A percentile compares a stretch with the other conserved stretches of the same genome.
phyloP scores from a whole-genome alignment of 2,329 filamentous ascomycete genomes.

The Cryoendolithus antarcticus region DNA sequence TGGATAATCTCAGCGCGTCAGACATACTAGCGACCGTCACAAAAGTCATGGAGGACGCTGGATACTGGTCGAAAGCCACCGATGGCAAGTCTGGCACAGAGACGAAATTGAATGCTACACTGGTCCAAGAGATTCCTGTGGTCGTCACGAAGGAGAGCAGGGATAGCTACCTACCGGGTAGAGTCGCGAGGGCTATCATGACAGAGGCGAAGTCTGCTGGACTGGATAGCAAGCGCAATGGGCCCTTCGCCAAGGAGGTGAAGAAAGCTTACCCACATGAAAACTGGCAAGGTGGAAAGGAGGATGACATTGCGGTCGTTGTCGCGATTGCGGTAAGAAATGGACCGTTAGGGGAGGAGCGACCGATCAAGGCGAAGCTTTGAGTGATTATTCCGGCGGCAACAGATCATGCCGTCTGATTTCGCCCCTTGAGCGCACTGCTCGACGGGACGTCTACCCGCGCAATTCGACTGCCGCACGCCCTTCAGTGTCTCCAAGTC shows the following conservation, averaged over 20 bases:
- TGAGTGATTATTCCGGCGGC: constrained; percentile 3
- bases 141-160: constrained; percentile 18
- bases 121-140: constrained; percentile 13
- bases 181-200: constrained; percentile 68
- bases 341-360: constrained; percentile 6
- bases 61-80: constrained; percentile 21
- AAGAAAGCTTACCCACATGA: constrained; percentile 78
- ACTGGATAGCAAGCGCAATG: constrained; percentile 67
- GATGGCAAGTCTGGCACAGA: constrained; percentile 15
- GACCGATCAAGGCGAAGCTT: constrained; percentile 23
- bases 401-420: no score
- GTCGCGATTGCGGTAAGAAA: constrained; percentile 66
- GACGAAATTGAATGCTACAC: constrained; percentile 18
- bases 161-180: constrained; percentile 55
- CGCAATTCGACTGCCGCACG: no score
- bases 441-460: no score
- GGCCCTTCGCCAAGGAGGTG: constrained; percentile 90
- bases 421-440: no score
- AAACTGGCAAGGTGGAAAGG: constrained; percentile 80
- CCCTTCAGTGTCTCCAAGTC: no score
- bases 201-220: constrained; percentile 76
- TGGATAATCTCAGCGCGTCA: constrained; percentile 88
- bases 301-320: constrained; percentile 88
- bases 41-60: constrained; percentile 47
- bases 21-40: constrained; percentile 72